Evolutionary conservation across 306 rosid species (phyloP).

Genomic region (Glycine latifolia): DNA sequence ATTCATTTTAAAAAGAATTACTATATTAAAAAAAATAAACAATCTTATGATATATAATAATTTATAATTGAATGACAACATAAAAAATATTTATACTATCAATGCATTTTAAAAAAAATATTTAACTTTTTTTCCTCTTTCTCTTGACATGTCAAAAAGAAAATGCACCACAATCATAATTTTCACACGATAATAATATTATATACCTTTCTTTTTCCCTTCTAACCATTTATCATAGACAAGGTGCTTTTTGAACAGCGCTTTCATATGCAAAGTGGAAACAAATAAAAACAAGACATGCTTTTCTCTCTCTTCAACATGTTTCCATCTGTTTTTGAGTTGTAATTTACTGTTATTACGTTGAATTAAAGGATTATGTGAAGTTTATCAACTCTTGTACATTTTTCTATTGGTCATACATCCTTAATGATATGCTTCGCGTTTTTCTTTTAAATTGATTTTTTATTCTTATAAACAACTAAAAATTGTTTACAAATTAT

Average conservation of each 20-base stretch:
- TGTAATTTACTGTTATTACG: slow-evolving; percentile 44
- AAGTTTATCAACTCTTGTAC: slow-evolving; percentile 13
- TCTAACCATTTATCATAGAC: slow-evolving; percentile 43
- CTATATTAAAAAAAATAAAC: background rate
- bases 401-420: background rate
- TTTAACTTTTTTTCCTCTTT: background rate
- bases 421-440: background rate
- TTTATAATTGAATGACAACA: background rate
- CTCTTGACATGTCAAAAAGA: background rate
- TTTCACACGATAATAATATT: slow-evolving; percentile 40
- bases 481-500: too few species aligned
- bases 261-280: slow-evolving; percentile 46
- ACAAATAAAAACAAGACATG: slow-evolving; percentile 45
- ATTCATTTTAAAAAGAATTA: background rate
- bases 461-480: slow-evolving; percentile 10
- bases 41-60: background rate
- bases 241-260: slow-evolving; percentile 45
- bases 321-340: slow-evolving; percentile 43
- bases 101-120: background rate
- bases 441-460: background rate
- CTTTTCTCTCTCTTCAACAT: slow-evolving; percentile 53
- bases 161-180: background rate
- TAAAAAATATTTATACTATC: background rate
- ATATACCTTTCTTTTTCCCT: slow-evolving; percentile 37
- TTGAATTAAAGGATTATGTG: slow-evolving; percentile 41